Evolutionary conservation across 2,329 filamentous ascomycete species (phyloP), one percentile per base, ranked within the genome.

Genomic region (Dactylella cylindrospora): DNA sequence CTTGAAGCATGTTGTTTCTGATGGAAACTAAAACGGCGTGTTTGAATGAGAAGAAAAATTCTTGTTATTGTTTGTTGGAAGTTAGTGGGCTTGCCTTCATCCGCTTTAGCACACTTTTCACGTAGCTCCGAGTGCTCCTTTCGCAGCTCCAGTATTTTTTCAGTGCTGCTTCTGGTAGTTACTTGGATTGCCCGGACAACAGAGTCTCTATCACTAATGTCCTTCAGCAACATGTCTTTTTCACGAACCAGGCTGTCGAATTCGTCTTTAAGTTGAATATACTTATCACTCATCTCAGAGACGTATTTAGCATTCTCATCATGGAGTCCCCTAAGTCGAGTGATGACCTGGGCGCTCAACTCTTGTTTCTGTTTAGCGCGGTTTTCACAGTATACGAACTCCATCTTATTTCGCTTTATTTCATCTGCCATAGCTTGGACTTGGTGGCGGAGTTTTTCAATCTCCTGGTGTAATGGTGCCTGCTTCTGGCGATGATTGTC

Each of bases 401-500:
- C 51, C 12, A 36, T 36, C n/a, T 40, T 36, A n/a, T 23, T 39
- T 15, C 41, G 31, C 25, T 62, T 40, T 10, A 53, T 15, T 25
- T 62, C 49, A n/a, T 54, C 35, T 12, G 32, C 31, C 22, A 44
- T 25, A 7, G 23, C 12, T 8, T 49, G 43, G 5, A 62, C 17
- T 19, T 47, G 29, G 36, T 31, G 39, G 4, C 40, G 36, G 3
- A 62, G 29, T 9, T 28, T 31, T 12, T 39, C 45, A 15, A 45
- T 22, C 19, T 62, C 57, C 12, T 50, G 29, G 1, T 31, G 41
- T 19, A 47, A 26, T 5, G 7, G 5, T 7, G 31, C 15, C 13
- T 54, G 33, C 22, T 53, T 49, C 4, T 54, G 43, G 12, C 49
- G 29, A 33, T 50, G n/a, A n/a, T 62, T 33, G 31, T 50, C 36